Evolutionary conservation across 768 basidiomycete genomes (phyloP).

Genomic region (Agrocybe praecox): DNA sequence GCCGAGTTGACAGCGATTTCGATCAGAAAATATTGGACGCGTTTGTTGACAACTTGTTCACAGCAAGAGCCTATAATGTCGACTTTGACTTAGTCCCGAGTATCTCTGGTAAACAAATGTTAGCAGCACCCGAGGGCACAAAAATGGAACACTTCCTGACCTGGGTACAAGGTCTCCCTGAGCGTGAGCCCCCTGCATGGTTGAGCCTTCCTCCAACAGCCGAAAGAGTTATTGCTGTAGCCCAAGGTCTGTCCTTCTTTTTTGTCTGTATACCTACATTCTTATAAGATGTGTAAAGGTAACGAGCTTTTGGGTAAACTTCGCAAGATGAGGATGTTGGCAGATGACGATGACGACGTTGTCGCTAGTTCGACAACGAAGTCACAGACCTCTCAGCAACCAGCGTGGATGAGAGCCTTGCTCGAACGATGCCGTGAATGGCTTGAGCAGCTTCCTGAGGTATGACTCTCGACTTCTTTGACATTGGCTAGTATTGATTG

Average conservation of each 20-base stretch:
- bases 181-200: conserved; percentile 94
- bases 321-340: conserved; percentile 89
- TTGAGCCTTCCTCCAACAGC: conserved; percentile 91
- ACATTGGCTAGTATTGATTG: not conserved
- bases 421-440: conserved; percentile 84
- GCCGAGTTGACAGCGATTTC: conserved; percentile 91
- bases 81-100: conserved; percentile 88
- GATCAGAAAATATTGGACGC: conserved; percentile 92
- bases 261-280: too few relatives aligned
- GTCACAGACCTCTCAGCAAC: conserved; percentile 71
- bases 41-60: conserved; percentile 92
- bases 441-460: conserved; percentile 75
- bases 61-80: conserved; percentile 85
- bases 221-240: conserved; percentile 88
- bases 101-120: conserved; percentile 52
- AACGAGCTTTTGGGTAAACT: conserved; percentile 83
- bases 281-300: conserved; percentile 44
- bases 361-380: conserved; percentile 57
- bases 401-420: conserved; percentile 93
- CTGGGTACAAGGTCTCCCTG: conserved; percentile 90
- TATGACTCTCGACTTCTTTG: conserved; percentile 34
- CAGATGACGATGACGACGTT: conserved; percentile 88
- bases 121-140: conserved; percentile 87
- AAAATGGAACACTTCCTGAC: conserved; percentile 88
- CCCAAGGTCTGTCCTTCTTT: conserved; percentile 63